Base-by-base conservation (phyloP, 2,329 filamentous ascomycete species). In the Proliferodiscus dingleyae region DNA sequence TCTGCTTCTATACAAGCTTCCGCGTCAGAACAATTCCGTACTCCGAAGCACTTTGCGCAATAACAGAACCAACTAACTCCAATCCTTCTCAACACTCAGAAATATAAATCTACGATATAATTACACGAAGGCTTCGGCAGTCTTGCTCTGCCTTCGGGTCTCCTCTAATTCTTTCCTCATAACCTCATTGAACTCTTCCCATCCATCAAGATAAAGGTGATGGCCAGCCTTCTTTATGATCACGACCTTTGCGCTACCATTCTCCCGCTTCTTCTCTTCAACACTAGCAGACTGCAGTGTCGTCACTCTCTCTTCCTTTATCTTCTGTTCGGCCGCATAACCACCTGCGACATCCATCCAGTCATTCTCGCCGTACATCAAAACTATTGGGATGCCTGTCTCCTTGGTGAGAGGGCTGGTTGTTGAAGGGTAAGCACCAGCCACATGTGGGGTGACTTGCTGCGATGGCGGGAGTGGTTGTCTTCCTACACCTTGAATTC, bases 281-380 rank as follows among this genome's bases (percentile, higher is more conserved):
- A 75, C 71, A 0, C 77, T 83, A 18, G 77, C 85, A 18, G 75
- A 66, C 10, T 74, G 67, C 3, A 95, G 68, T 0, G 77, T 72
- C 40, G 78, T 77, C 21, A 69, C 67, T 53, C 77, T 78, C 52
- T 84, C 81, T 47, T 83, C 74, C 49, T 87, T 83, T 10, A 97
- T 76, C 64, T 85, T 89, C 66, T 90, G 80, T 61, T 86, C 80
- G 0, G 90, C 83, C 0, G 86, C 89, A 37, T 83, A 80, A 0
- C 93, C 93, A 22, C 90, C 93, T 0, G 81, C 81, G 7, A 93
- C 83, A 56, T 98, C 93, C 93, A 98, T 98, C 93, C 93, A 98
- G 71, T 98, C 93, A 61, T 93, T 83, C 59, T 97, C 90, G 52
- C 93, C 93, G 63, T 98, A 98, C 86, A 97, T 90, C 63, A 98